phyloP scores from a whole-genome alignment of 257 asterid genomes.

The Haberlea rhodopensis region DNA sequence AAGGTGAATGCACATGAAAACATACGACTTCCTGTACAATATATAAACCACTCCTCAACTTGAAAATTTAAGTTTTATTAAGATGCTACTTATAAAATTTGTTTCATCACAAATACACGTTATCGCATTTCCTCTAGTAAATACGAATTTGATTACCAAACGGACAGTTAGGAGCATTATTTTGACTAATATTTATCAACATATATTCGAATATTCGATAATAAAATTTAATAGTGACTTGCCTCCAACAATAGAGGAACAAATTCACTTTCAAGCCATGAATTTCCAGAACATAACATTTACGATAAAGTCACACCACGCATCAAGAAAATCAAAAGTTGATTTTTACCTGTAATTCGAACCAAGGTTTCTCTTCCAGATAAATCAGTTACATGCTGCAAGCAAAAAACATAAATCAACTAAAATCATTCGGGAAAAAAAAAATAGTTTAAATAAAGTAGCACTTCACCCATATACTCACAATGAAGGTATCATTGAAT shows the following conservation, averaged over 20 bases:
- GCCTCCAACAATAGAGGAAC: neutral
- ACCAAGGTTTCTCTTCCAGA: slow-evolving; percentile 94
- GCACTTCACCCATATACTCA: slow-evolving; percentile 33
- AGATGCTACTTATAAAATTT: neutral
- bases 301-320: neutral
- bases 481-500: slow-evolving; percentile 87
- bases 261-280: too few relatives aligned
- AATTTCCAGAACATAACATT: neutral
- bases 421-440: neutral
- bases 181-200: too few relatives aligned
- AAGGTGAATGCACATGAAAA: neutral
- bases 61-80: too few relatives aligned
- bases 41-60: too few relatives aligned
- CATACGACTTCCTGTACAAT: too few relatives aligned
- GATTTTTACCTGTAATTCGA: slow-evolving; percentile 67
- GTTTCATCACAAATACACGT: neutral
- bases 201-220: too few relatives aligned
- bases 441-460: neutral
- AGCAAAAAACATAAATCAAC: neutral
- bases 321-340: neutral
- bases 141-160: neutral
- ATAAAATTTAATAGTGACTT: neutral
- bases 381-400: slow-evolving; percentile 92
- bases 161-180: neutral
- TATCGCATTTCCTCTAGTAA: neutral